phyloP scores from a whole-genome alignment of 768 basidiomycete genomes.

The Hypholoma fasciculare region DNA sequence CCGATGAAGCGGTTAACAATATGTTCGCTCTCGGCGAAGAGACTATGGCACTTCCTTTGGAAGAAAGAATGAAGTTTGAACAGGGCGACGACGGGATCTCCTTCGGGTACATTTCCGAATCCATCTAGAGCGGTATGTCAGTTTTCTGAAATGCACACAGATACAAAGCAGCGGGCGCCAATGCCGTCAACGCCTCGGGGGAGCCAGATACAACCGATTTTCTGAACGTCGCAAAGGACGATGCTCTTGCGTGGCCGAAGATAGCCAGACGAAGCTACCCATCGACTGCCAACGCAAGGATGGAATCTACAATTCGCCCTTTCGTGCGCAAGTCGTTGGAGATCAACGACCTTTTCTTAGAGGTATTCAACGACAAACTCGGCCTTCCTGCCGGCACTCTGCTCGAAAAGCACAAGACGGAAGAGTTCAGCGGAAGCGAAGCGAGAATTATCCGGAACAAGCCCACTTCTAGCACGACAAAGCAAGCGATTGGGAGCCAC shows the following conservation, averaged over 20 bases:
- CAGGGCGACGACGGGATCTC: conserved; percentile 49
- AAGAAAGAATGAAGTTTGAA: conserved; percentile 59
- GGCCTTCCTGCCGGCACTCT: conserved; percentile 53
- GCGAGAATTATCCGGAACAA: conserved; percentile 54
- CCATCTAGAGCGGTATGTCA: background rate
- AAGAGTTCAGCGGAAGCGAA: conserved; percentile 58
- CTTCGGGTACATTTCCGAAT: conserved; percentile 30
- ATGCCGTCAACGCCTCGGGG: conserved; percentile 61
- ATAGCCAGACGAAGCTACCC: conserved; percentile 60
- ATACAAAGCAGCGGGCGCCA: conserved; percentile 66
- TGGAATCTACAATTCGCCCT: conserved; percentile 48
- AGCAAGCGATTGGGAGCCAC: conserved; percentile 59
- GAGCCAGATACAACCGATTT: conserved; percentile 59
- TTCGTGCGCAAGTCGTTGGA: conserved; percentile 60
- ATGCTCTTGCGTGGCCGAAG: conserved; percentile 59
- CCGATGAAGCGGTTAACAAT: conserved; percentile 41
- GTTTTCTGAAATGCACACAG: conserved; percentile 19
- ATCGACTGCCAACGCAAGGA: conserved; percentile 44
- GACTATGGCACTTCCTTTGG: conserved; percentile 51
- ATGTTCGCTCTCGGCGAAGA: conserved; percentile 61
- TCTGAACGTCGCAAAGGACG: conserved; percentile 70
- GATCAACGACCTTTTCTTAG: conserved; percentile 52
- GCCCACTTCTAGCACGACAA: conserved; percentile 34
- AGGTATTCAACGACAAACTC: conserved; percentile 57
- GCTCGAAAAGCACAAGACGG: conserved; percentile 37